A percentile compares a stretch with the other conserved stretches of the same genome.
Evolutionary conservation across 202 grass and related monocot genomes (phyloP).

Genomic region (Elaeis oleifera): DNA sequence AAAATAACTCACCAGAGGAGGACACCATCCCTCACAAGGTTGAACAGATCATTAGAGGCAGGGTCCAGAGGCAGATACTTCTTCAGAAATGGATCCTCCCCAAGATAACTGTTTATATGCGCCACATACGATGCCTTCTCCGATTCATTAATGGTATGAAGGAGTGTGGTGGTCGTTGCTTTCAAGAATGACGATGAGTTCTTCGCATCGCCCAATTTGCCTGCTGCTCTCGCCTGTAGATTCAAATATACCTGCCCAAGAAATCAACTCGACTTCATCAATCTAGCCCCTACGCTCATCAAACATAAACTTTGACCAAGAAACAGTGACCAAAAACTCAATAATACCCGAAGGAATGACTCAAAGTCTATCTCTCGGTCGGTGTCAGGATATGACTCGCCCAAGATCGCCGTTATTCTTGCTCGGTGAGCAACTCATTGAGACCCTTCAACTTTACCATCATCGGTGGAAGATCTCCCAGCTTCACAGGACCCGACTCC

Average conservation of each 20-base stretch:
- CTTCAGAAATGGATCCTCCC: conserved; percentile 16
- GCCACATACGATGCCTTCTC: conserved; percentile 12
- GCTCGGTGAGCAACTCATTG: background rate
- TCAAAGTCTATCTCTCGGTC: conserved; percentile 13
- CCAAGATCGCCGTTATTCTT: conserved; percentile 3
- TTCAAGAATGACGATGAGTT: conserved; percentile 19
- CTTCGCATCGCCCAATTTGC: conserved; percentile 3
- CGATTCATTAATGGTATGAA: conserved; percentile 14
- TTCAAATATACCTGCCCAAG: conserved; percentile 11
- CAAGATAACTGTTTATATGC: conserved; percentile 16
- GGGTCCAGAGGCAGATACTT: conserved; percentile 12
- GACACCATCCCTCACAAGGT: conserved; percentile 14
- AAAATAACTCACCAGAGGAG: conserved; percentile 14
- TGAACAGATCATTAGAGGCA: conserved; percentile 6
- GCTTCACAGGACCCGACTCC: conserved; percentile 1
- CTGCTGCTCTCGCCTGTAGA: background rate
- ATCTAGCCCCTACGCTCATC: background rate
- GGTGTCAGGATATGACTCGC: conserved; percentile 3
- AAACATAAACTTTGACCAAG: background rate
- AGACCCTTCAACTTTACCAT: conserved; percentile 20
- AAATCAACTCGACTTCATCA: background rate
- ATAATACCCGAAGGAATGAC: conserved; percentile 9
- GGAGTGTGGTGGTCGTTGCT: conserved; percentile 16
- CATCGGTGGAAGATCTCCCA: background rate
- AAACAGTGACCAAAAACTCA: background rate